phyloP scores from a whole-genome alignment of 306 rosid genomes.

The Cicer cuneatum region DNA sequence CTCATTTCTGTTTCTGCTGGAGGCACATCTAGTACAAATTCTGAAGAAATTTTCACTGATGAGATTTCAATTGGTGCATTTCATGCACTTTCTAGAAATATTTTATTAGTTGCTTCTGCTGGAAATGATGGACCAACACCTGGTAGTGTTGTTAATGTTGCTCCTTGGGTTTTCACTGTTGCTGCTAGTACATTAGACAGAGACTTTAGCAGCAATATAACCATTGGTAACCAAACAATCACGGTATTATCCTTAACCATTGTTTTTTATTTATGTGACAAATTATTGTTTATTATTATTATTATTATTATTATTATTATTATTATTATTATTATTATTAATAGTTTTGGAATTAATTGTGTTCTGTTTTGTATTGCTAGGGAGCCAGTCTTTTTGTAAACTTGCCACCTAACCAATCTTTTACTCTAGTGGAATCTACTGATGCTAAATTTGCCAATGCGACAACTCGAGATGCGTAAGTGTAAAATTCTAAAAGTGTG shows the following conservation, averaged over 20 bases:
- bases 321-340: too few relatives aligned
- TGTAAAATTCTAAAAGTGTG: conserved; percentile 2
- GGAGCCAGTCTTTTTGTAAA: conserved; percentile 59
- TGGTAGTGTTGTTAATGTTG: conserved; percentile 52
- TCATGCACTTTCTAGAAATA: conserved; percentile 58
- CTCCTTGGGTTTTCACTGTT: conserved; percentile 72
- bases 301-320: too few relatives aligned
- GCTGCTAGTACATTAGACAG: conserved; percentile 75
- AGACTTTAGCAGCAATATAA: conserved; percentile 53
- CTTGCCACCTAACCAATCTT: conserved; percentile 49
- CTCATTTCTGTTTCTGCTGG: conserved; percentile 62
- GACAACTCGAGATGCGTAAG: conserved; percentile 51
- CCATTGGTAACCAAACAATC: conserved; percentile 48
- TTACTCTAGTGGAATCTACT: conserved; percentile 50
- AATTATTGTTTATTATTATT: background rate
- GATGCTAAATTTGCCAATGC: conserved; percentile 53
- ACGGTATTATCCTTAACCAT: conserved; percentile 31
- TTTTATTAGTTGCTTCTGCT: conserved; percentile 57
- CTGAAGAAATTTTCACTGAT: conserved; percentile 36
- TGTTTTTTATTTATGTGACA: background rate
- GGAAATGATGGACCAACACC: conserved; percentile 68
- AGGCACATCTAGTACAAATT: background rate
- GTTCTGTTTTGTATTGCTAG: conserved; percentile 28
- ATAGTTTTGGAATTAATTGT: background rate
- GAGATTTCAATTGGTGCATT: conserved; percentile 60